Evolutionary conservation across 1,284 basidiomycete genomes (phyloP).

Genomic region (Meira nashicola): DNA sequence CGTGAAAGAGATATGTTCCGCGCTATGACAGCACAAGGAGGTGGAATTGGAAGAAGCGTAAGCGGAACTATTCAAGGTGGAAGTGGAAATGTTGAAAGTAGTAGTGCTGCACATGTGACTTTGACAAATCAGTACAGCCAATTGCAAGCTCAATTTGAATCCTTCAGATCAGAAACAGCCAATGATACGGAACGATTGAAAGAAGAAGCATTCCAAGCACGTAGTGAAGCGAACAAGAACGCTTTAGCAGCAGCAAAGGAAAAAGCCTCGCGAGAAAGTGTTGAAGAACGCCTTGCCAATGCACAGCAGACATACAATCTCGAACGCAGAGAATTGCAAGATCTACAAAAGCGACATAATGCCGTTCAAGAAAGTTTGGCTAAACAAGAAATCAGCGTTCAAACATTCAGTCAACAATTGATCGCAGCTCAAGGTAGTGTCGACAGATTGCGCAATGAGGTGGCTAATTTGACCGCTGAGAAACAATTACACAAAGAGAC

Average conservation of each 20-base stretch:
- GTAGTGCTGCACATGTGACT: conserved; percentile 2
- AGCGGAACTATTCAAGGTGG: background rate
- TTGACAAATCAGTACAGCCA: conserved; percentile 59
- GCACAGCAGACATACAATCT: conserved; percentile 43
- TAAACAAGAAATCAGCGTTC: conserved; percentile 55
- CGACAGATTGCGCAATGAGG: conserved; percentile 65
- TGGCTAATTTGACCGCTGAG: conserved; percentile 78
- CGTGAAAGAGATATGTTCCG: conserved; percentile 84
- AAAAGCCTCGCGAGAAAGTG: conserved; percentile 38
- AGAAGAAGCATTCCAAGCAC: conserved; percentile 68
- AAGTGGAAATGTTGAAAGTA: background rate
- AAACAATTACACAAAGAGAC: conserved; percentile 59
- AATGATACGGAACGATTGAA: conserved; percentile 65
- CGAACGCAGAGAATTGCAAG: conserved; percentile 47
- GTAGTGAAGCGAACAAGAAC: conserved; percentile 71
- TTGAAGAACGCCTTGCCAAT: conserved; percentile 56
- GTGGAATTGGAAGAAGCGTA: conserved; percentile 11
- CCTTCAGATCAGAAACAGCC: conserved; percentile 71
- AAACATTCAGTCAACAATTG: conserved; percentile 63
- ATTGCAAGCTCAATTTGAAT: conserved; percentile 69
- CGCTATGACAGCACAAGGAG: conserved; percentile 60
- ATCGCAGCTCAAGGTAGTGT: conserved; percentile 20
- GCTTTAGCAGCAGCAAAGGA: conserved; percentile 58
- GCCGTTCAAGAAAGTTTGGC: conserved; percentile 45
- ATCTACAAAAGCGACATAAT: conserved; percentile 51